Evolutionary conservation across 1,284 basidiomycete species (phyloP).

Genomic region (Takashimella koratensis): DNA sequence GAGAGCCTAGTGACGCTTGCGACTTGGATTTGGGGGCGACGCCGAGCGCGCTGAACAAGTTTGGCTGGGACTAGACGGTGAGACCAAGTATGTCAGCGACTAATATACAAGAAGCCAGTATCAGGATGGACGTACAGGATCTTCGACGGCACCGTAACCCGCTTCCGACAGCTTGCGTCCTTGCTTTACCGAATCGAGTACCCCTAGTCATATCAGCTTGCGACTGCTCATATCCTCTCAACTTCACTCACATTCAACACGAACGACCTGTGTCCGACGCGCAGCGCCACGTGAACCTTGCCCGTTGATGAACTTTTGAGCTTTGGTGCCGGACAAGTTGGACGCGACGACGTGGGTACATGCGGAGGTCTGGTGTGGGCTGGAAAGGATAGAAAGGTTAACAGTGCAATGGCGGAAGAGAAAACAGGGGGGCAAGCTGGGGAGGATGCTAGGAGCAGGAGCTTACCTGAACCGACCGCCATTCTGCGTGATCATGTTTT

Average conservation of each 20-base stretch:
- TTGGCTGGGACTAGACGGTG: conserved; percentile 30
- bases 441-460: background rate
- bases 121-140: conserved; percentile 35
- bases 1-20: no score
- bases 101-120: background rate
- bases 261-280: conserved; percentile 38
- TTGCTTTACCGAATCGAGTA: conserved; percentile 41
- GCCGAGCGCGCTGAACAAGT: conserved; percentile 33
- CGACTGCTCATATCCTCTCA: no score
- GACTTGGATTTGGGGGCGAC: conserved; percentile 25
- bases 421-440: background rate
- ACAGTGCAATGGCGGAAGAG: background rate
- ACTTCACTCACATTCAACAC: conserved; percentile 41
- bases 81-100: no score
- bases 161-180: conserved; percentile 39
- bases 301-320: conserved; percentile 47
- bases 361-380: conserved; percentile 32
- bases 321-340: conserved; percentile 42
- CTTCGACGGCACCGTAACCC: conserved; percentile 40
- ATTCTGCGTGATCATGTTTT: conserved; percentile 45
- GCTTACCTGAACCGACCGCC: conserved; percentile 42
- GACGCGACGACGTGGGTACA: conserved; percentile 47
- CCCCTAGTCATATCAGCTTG: conserved; percentile 25
- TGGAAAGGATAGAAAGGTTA: conserved; percentile 10
- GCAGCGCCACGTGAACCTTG: conserved; percentile 33